A percentile compares a stretch with the other conserved stretches of the same genome.
Conservation (phyloP, 768 basidiomycete genomes). For the Lactarius tabidus region DNA sequence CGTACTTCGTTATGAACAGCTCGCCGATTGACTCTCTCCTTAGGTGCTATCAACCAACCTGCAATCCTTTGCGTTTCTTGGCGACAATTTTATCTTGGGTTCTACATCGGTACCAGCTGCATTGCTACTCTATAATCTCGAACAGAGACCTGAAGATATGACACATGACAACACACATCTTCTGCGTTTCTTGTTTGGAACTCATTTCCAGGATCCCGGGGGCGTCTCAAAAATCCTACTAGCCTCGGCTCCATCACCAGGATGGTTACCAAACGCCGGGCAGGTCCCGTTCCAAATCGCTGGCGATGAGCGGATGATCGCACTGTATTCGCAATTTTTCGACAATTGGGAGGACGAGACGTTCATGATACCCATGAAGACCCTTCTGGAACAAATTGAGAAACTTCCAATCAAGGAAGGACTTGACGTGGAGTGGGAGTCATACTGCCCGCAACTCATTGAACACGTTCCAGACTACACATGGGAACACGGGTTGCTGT, state of each 20-base stretch:
- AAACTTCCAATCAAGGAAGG: background rate
- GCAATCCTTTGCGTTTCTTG: conserved; percentile 19
- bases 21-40: background rate
- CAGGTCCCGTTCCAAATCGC: conserved; percentile 30
- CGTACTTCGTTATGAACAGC: background rate
- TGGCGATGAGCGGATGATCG: conserved; percentile 15
- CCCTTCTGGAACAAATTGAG: conserved; percentile 7
- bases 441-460: too few relatives aligned
- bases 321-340: background rate
- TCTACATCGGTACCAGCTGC: conserved; percentile 8
- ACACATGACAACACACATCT: background rate
- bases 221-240: conserved; percentile 7
- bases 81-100: too few relatives aligned
- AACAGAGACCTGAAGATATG: conserved; percentile 1
- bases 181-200: conserved; percentile 11
- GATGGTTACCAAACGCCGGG: conserved; percentile 7
- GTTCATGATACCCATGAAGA: conserved; percentile 11
- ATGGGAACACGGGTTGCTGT: conserved; percentile 3
- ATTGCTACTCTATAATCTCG: conserved; percentile 20
- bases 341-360: background rate
- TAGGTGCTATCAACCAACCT: conserved; percentile 9
- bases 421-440: too few relatives aligned
- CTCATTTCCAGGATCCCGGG: too few relatives aligned
- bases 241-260: conserved; percentile 16
- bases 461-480: background rate